These are phyloP conservation scores for Trypanosoma rangeli DNA, from an alignment of 208 protist species.

Conservation along the genomic window DNA sequence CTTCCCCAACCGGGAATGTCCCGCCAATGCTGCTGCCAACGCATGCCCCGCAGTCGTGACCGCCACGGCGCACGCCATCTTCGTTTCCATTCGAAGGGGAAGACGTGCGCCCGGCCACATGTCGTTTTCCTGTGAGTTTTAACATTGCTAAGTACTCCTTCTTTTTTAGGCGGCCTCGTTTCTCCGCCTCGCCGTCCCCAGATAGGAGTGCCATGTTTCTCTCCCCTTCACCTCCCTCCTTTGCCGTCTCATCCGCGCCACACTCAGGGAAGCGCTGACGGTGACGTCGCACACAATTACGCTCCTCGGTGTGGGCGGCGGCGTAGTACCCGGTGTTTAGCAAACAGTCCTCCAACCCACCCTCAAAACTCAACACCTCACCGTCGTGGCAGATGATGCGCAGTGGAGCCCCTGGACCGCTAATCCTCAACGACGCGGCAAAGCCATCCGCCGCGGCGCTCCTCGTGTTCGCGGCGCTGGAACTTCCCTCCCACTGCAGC, in stretches of 20 bases:
- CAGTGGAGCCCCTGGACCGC: constrained; percentile 54
- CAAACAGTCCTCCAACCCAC: constrained; percentile 85
- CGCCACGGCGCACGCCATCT: constrained; percentile 16
- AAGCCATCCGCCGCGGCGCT: background rate
- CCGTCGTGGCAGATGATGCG: constrained; percentile 50
- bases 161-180: constrained; percentile 66
- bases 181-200: constrained; percentile 18
- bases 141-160: constrained; percentile 75
- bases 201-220: background rate
- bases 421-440: constrained; percentile 34
- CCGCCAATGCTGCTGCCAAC: constrained; percentile 86
- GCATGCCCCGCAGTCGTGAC: constrained; percentile 40
- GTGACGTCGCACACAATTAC: constrained; percentile 63
- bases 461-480: background rate
- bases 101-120: constrained; percentile 36
- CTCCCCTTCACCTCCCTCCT: constrained; percentile 13
- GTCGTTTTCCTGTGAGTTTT: constrained; percentile 41
- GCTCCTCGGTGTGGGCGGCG: constrained; percentile 51
- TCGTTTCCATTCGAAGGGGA: background rate
- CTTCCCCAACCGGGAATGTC: constrained; percentile 90
- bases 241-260: background rate
- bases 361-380: constrained; percentile 62
- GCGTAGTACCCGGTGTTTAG: constrained; percentile 87
- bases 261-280: constrained; percentile 55
- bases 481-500: constrained; percentile 27